Evolutionary conservation across 2,329 filamentous ascomycete genomes (phyloP), one percentile per base, ranked within the genome.

Genomic region (Nemania abortiva): DNA sequence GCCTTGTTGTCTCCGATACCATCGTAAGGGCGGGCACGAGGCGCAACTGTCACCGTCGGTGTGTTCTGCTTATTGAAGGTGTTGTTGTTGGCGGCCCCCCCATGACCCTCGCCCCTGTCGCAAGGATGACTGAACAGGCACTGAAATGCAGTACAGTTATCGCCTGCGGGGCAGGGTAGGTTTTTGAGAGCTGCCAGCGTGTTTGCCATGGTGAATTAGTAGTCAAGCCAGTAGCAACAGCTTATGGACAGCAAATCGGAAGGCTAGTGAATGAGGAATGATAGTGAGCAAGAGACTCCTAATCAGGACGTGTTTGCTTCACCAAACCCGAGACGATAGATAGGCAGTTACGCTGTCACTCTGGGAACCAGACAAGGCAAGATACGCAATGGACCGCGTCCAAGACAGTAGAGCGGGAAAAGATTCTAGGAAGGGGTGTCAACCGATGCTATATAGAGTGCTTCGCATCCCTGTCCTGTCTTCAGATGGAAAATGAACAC

Each of bases 141-240:
- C 68, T 83, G 80, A 72, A 85, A 85, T 18, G 85, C 84, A 9
- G 81, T 84, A 73, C 85, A 87, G 2, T 69, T 78, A 55, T 82
- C 79, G 59, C 85, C 85, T 22, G 83, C 84, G 6, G 85, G 85
- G 71, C 85, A 87, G 10, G 84, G 83, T 56, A 87, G 82, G 67
- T 81, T 82, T 73, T 85, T 86, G 70, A 87, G 83, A 49, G 75
- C 71, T 13, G 75, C 75, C 45, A 79, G 71, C 31, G 77, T 73
- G 53, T 66, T 69, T 45, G 76, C 76, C 77, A 78, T 79, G 34
- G 13, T 65, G 60, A 65, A 45, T 24, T 22, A 34, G n/a, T 6
- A 55, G 24, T 9, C 37, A 11, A 34, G 15, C 31, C 10, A 11
- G 9, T 15, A 39, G 24, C 24, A 22, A 56, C 9, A 11, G 20